Conservation (phyloP, 371 early-diverging fungal species). For the Mucor circinelloides region DNA sequence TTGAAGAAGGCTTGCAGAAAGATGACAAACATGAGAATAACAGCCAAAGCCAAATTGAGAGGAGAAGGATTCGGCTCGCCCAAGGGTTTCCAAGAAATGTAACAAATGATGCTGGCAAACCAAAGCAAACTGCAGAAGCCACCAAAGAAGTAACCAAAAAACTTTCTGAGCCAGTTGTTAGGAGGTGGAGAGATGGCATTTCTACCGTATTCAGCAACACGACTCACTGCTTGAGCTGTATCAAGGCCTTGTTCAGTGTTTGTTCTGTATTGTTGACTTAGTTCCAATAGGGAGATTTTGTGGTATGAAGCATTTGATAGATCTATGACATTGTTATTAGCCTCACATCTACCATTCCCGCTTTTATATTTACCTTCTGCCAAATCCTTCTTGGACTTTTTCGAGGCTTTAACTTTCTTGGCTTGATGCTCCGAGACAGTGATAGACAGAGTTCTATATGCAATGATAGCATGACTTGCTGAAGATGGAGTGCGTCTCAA, state of each 20-base stretch:
- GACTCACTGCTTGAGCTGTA: conserved; percentile 31
- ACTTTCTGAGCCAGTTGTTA: conserved; percentile 47
- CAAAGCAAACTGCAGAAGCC: conserved; percentile 46
- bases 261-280: conserved; percentile 50
- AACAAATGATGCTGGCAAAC: conserved; percentile 48
- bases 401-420: conserved; percentile 3
- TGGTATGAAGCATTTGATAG: conserved; percentile 27
- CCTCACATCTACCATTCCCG: not conserved
- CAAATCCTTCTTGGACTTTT: conserved; percentile 19
- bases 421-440: conserved; percentile 38
- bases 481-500: conserved; percentile 11
- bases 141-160: conserved; percentile 44
- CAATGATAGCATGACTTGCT: conserved; percentile 32
- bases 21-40: conserved; percentile 60
- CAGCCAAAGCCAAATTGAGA: conserved; percentile 38
- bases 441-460: conserved; percentile 38
- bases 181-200: conserved; percentile 52
- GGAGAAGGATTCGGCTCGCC: conserved; percentile 41
- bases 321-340: conserved; percentile 1
- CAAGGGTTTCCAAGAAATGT: conserved; percentile 43
- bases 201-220: conserved; percentile 50
- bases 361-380: conserved; percentile 25
- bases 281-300: conserved; percentile 33
- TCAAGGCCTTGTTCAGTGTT: conserved; percentile 47
- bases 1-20: conserved; percentile 65